These are phyloP conservation scores for Zygnema cylindricum DNA, from an alignment of 139 green algal genomes.

Conservation along the genomic window DNA sequence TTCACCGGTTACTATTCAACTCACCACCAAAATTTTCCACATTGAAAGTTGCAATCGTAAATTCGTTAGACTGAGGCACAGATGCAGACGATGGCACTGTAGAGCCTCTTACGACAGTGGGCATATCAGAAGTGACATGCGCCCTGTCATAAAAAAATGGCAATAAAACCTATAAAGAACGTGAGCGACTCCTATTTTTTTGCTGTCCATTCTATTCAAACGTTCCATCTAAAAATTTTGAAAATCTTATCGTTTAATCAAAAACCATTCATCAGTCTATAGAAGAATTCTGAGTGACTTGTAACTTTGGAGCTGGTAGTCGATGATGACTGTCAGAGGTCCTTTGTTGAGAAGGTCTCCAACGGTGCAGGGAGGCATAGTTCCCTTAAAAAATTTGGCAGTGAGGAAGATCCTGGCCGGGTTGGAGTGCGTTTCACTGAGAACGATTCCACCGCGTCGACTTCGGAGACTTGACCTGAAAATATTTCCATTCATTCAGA, in stretches of 20 bases:
- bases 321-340: conserved; percentile 5
- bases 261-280: too few relatives aligned
- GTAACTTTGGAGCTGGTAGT: background rate
- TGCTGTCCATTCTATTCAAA: too few relatives aligned
- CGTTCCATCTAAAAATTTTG: too few relatives aligned
- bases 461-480: background rate
- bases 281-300: too few relatives aligned
- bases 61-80: background rate
- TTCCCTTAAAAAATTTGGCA: background rate
- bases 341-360: too few relatives aligned
- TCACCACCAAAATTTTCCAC: too few relatives aligned
- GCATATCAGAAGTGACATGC: background rate
- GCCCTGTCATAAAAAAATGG: too few relatives aligned
- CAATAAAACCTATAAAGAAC: too few relatives aligned
- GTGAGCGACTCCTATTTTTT: too few relatives aligned
- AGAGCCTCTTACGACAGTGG: background rate
- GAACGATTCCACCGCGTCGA: background rate
- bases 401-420: background rate
- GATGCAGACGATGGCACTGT: background rate
- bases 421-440: conserved; percentile 11
- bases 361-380: background rate
- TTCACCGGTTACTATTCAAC: conserved; percentile 14
- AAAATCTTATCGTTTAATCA: too few relatives aligned
- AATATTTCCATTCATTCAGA: too few relatives aligned
- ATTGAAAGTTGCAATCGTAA: conserved; percentile 33